Evolutionary conservation across 495 filamentous ascomycete species (phyloP).

Genomic region (Hypoxylon intermedium): DNA sequence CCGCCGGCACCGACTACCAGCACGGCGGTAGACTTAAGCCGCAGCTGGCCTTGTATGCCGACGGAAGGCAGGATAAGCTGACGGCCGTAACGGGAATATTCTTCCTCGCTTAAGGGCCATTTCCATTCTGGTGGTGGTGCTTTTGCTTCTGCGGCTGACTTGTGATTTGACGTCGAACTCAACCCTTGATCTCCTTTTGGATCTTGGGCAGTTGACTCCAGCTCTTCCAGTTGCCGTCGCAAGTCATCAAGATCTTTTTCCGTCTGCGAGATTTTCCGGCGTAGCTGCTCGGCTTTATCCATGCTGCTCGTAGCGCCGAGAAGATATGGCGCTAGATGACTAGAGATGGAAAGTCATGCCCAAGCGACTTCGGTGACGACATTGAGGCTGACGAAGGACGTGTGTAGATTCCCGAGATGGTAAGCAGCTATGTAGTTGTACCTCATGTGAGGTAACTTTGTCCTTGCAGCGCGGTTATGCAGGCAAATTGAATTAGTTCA

Average conservation of each 20-base stretch:
- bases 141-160: slow-evolving; percentile 10
- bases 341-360: slow-evolving; percentile 1
- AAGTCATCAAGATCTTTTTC: slow-evolving; percentile 46
- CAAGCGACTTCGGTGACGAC: slow-evolving; percentile 6
- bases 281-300: slow-evolving; percentile 40
- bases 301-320: slow-evolving; percentile 8
- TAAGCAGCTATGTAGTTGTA: not conserved
- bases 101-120: slow-evolving; percentile 70
- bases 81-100: slow-evolving; percentile 86
- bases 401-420: not conserved
- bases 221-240: slow-evolving; percentile 44
- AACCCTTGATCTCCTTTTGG: slow-evolving; percentile 2
- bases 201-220: slow-evolving; percentile 36
- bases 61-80: slow-evolving; percentile 91
- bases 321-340: not conserved
- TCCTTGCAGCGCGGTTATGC: not conserved
- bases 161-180: not conserved
- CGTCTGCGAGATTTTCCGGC: slow-evolving; percentile 41
- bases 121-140: slow-evolving; percentile 38
- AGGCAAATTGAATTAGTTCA: not conserved
- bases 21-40: slow-evolving; percentile 71
- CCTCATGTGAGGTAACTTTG: not conserved
- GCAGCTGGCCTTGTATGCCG: slow-evolving; percentile 82
- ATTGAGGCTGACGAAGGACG: slow-evolving; percentile 18
- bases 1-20: slow-evolving; percentile 93